Evolutionary conservation across 169 alveolate genomes (phyloP).

Genomic region (Blepharisma undulans): DNA sequence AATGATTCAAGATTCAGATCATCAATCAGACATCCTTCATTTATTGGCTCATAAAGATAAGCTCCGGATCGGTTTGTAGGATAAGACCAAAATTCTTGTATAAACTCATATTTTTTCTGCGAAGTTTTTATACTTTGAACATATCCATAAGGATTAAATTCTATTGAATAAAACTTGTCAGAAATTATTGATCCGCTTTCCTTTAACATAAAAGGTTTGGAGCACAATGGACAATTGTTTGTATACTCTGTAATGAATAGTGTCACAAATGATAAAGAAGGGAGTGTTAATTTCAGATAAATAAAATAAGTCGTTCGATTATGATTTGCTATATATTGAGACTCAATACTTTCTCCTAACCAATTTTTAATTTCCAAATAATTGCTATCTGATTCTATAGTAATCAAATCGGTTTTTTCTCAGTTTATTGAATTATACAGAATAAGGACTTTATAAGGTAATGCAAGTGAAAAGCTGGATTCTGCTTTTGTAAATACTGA

Average conservation of each 20-base stretch:
- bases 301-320: not conserved
- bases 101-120: not conserved
- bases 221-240: not conserved
- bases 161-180: not conserved
- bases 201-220: not conserved
- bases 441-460: not conserved
- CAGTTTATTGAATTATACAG: slow-evolving; percentile 5
- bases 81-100: not conserved
- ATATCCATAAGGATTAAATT: not conserved
- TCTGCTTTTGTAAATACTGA: not conserved
- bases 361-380: not conserved
- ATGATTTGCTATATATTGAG: not conserved
- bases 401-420: not conserved
- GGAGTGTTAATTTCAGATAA: not conserved
- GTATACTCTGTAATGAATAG: not conserved
- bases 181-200: not conserved
- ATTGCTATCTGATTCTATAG: not conserved
- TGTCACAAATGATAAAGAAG: not conserved
- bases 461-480: not conserved
- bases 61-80: not conserved
- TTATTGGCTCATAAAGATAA: not conserved
- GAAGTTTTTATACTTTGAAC: not conserved
- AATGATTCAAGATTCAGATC: not conserved
- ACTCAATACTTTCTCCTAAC: not conserved
- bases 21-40: not conserved